Evolutionary conservation across 352 stramenopile genomes (phyloP).

Genomic region (Peronospora farinosa): DNA sequence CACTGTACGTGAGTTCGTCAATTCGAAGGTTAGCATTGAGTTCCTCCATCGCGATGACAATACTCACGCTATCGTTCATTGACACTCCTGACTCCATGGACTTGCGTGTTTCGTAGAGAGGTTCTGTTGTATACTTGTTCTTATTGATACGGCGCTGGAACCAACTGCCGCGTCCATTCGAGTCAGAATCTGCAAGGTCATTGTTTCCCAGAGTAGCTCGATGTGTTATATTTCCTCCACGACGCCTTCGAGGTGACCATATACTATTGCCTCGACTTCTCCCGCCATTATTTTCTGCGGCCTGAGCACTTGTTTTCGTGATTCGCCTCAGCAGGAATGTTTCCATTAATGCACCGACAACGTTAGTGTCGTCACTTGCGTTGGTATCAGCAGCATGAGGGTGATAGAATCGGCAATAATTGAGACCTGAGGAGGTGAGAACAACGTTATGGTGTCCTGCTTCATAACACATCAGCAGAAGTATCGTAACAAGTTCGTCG

Average conservation of each 20-base stretch:
- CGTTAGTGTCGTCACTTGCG: slow-evolving; percentile 17
- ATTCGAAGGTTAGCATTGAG: slow-evolving; percentile 48
- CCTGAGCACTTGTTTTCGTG: slow-evolving; percentile 26
- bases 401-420: slow-evolving; percentile 55
- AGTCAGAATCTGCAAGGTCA: slow-evolving; percentile 10
- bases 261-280: slow-evolving; percentile 18
- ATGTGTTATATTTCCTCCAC: slow-evolving; percentile 7
- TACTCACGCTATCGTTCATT: slow-evolving; percentile 46
- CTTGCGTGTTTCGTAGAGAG: slow-evolving; percentile 32
- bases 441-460: slow-evolving; percentile 46
- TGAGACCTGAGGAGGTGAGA: slow-evolving; percentile 33
- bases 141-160: slow-evolving; percentile 33
- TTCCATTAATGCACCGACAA: slow-evolving; percentile 31
- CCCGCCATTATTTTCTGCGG: slow-evolving; percentile 11
- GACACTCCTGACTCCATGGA: slow-evolving; percentile 42
- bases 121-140: slow-evolving; percentile 24
- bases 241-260: slow-evolving; percentile 24
- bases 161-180: slow-evolving; percentile 24
- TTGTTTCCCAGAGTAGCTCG: slow-evolving; percentile 21
- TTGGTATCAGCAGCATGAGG: slow-evolving; percentile 36
- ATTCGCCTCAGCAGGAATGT: slow-evolving; percentile 55
- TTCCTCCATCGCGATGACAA: slow-evolving; percentile 44
- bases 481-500: slow-evolving; percentile 59
- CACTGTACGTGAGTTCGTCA: slow-evolving; percentile 28
- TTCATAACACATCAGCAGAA: slow-evolving; percentile 59